Percentiles rank a stretch among this genome's conserved stretches.
These are phyloP conservation scores for Aspergillus cejpii DNA, from an alignment of 2,329 filamentous ascomycete genomes.

Conservation along the genomic window DNA sequence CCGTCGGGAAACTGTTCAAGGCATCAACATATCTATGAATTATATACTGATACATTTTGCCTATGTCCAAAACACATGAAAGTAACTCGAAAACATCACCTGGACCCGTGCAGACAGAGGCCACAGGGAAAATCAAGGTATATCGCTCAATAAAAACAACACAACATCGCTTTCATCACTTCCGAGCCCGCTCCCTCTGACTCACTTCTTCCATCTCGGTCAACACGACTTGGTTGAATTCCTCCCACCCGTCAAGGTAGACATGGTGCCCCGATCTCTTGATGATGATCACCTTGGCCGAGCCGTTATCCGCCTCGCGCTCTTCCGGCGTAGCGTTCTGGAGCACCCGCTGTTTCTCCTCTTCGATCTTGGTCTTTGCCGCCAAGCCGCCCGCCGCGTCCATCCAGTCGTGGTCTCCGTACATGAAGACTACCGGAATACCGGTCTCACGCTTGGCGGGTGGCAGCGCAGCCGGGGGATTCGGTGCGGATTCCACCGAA, in stretches of 20 bases:
- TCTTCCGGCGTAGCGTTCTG: conserved; percentile 59
- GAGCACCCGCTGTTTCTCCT: conserved; percentile 56
- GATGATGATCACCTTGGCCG: conserved; percentile 75
- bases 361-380: conserved; percentile 69
- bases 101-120: neutral
- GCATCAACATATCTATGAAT: neutral
- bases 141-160: neutral
- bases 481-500: conserved; percentile 9
- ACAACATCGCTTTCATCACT: neutral
- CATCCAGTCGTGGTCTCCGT: conserved; percentile 99
- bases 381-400: conserved; percentile 79
- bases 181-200: conserved; percentile 21
- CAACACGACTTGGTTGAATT: conserved; percentile 61
- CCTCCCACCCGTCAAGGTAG: conserved; percentile 62
- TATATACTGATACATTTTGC: neutral
- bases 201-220: conserved; percentile 60
- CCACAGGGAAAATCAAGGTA: neutral
- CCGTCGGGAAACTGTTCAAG: no score
- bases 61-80: neutral
- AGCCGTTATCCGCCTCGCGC: conserved; percentile 64
- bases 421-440: conserved; percentile 84
- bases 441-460: conserved; percentile 52
- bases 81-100: neutral
- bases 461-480: conserved; percentile 28
- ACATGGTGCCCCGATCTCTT: conserved; percentile 64